Evolutionary conservation across 1,284 basidiomycete genomes (phyloP).

Genomic region (Athelia psychrophila): DNA sequence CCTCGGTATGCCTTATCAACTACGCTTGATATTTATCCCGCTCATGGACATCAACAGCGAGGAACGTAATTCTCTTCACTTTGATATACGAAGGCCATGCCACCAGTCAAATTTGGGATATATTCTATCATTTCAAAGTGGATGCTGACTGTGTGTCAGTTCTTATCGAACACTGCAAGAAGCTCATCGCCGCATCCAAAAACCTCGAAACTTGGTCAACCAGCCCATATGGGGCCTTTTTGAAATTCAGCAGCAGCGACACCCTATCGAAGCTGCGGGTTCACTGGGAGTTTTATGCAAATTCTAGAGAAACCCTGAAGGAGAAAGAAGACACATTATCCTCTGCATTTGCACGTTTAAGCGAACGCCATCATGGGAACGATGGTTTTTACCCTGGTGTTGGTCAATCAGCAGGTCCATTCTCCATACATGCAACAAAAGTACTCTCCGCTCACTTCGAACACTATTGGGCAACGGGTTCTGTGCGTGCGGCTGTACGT

Average conservation of each 20-base stretch:
- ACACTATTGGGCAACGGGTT: conserved; percentile 3
- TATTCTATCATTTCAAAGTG: conserved; percentile 54
- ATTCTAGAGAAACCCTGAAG: not conserved
- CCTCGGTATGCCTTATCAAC: conserved; percentile 35
- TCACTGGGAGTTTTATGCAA: conserved; percentile 38
- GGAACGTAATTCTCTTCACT: conserved; percentile 35
- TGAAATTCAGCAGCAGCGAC: conserved; percentile 33
- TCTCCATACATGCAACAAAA: too few species aligned
- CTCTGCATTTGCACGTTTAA: conserved; percentile 31
- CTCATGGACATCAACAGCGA: conserved; percentile 32
- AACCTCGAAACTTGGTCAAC: conserved; percentile 40
- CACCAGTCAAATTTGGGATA: conserved; percentile 42
- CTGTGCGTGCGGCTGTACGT: too few species aligned
- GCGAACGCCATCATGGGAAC: conserved; percentile 22
- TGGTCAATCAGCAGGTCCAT: conserved; percentile 21
- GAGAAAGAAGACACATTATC: conserved; percentile 40
- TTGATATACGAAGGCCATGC: conserved; percentile 29
- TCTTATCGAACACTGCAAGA: conserved; percentile 42
- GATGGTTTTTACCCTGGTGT: conserved; percentile 55
- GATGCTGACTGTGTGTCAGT: conserved; percentile 35
- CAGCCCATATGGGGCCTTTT: conserved; percentile 35
- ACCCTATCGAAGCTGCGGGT: conserved; percentile 41
- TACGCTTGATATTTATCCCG: not conserved
- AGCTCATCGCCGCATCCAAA: conserved; percentile 35
- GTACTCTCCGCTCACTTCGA: too few species aligned